phyloP scores from a whole-genome alignment of 805 yeast species.

The Lachancea dasiensis region DNA sequence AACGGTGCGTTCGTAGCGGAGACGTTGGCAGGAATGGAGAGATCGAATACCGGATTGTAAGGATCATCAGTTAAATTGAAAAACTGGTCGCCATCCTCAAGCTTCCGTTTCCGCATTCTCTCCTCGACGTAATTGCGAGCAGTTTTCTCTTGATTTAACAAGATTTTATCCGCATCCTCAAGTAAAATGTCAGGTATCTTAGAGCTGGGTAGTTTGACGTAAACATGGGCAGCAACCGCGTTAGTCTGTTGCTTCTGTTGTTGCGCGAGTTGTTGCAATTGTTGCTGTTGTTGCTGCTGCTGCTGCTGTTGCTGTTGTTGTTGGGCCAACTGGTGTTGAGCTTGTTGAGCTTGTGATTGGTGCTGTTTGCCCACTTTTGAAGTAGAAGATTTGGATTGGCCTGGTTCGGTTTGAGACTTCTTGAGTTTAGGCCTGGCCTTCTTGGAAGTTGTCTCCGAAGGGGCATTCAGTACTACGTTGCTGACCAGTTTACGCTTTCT shows the following conservation, averaged over 20 bases:
- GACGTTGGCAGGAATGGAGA: constrained; percentile 47
- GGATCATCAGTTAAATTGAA: constrained; percentile 85
- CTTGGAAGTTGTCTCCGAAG: constrained; percentile 3
- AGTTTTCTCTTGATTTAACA: constrained; percentile 68
- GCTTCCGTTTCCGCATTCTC: constrained; percentile 63
- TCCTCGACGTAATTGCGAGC: constrained; percentile 82
- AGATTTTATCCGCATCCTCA: constrained; percentile 69
- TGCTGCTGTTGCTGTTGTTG: constrained; percentile 24
- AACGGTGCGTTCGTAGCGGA: constrained; percentile 68
- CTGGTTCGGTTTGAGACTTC: constrained; percentile 8
- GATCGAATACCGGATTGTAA: constrained; percentile 70
- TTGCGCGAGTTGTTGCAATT: constrained; percentile 17
- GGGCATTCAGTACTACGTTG: constrained; percentile 12
- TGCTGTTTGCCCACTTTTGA: constrained; percentile 1
- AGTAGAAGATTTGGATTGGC: constrained; percentile 1
- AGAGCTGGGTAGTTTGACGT: constrained; percentile 82
- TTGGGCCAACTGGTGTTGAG: constrained; percentile 20
- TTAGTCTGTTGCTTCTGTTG: constrained; percentile 19
- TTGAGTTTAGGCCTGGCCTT: constrained; percentile 5
- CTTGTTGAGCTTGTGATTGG: constrained; percentile 13
- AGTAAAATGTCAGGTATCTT: constrained; percentile 90
- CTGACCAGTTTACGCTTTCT: constrained; percentile 50
- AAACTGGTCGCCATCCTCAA: constrained; percentile 65
- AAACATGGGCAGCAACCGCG: constrained; percentile 49
- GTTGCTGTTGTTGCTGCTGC: constrained; percentile 18